Evolutionary conservation across 805 yeast genomes (phyloP), one percentile per base, ranked within the genome.

Genomic region (Sugiyamaella floridensis): DNA sequence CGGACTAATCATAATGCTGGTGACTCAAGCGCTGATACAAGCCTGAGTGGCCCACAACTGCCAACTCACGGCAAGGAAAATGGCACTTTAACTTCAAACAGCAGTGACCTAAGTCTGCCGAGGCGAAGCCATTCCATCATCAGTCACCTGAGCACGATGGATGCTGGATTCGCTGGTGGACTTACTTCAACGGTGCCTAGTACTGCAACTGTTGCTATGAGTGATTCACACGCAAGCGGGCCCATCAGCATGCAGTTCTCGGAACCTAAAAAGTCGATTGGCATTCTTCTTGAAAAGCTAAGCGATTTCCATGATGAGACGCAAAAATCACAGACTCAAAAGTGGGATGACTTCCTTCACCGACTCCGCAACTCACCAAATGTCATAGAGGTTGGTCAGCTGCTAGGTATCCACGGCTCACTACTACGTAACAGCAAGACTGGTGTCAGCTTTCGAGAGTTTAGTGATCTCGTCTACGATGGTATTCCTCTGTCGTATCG

Each of bases 401-500:
- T 71, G 37, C 66, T 76, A 28, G 74, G 77, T 0, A 63, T 71
- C 2, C 67, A 69, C 26, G 81, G 80, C 0, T 60, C 70, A 6
- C 67, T 65, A 43, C 58, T 76, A 12, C 40, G 45, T 10, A 34
- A 52, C 7, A 15, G 52, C 56, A 34, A 40, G 64, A 55, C 63
- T 11, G 16, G 48, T 29, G 22, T 16, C 9, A 28, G 11, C 41
- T 63, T 63, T 55, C 63, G 63, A 50, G 67, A 63, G 51, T 69
- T 74, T 41, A 57, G 57, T 1, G 64, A 58, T 12, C 64, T 80
- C 14, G 73, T 77, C 2, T 60, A 65, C 29, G 65, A 66, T 20
- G 85, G 85, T 0, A 71, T 80, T 0, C 81, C 83, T 0, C 67
- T 72, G 45, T 72, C 71, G 22, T 71, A 76, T 52, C 65, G 83